Conservation (phyloP, 495 filamentous ascomycete species). For the Collariella sp. region DNA sequence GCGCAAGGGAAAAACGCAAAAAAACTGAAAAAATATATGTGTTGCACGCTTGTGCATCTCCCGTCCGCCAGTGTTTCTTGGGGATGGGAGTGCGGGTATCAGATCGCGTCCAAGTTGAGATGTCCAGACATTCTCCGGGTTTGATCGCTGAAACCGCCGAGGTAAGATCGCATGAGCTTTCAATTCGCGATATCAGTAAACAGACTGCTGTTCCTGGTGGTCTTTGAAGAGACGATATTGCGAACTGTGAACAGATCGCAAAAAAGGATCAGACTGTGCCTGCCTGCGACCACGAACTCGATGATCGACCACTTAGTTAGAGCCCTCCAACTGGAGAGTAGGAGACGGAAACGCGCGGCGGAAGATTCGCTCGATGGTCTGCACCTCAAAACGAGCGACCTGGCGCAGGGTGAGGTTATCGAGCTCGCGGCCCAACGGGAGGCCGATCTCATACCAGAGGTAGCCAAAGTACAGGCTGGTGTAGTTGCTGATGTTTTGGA, state of each 20-base stretch:
- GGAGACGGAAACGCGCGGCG: conserved; percentile 13
- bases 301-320: neutral
- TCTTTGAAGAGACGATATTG: neutral
- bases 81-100: neutral
- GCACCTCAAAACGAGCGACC: conserved; percentile 31
- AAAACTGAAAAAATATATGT: neutral
- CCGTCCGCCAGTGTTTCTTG: neutral
- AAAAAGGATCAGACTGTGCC: neutral
- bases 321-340: neutral
- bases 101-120: neutral
- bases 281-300: neutral
- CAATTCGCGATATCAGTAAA: neutral
- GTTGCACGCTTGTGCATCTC: neutral
- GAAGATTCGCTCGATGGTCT: conserved; percentile 33
- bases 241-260: too few species aligned
- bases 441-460: conserved; percentile 34
- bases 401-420: conserved; percentile 30
- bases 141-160: neutral
- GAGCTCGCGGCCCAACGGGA: conserved; percentile 22
- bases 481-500: conserved; percentile 23
- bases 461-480: conserved; percentile 37
- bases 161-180: too few species aligned
- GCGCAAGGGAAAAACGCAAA: neutral
- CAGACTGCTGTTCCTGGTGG: neutral
- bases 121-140: too few species aligned